phyloP scores from a whole-genome alignment of 306 rosid genomes.

The Gillenia trifoliata region DNA sequence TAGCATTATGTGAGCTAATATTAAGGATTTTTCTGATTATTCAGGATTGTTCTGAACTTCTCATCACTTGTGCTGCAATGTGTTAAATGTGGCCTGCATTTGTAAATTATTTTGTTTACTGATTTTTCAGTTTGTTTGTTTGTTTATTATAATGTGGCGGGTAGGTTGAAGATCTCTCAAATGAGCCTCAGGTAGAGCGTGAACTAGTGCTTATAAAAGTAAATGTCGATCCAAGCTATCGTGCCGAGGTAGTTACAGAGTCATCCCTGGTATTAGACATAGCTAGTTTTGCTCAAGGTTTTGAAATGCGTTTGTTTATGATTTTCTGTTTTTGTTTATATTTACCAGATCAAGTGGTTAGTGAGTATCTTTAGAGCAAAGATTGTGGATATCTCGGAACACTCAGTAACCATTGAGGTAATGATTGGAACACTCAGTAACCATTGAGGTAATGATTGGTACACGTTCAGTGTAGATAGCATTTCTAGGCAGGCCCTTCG shows the following conservation, averaged over 20 bases:
- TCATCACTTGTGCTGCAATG: not conserved
- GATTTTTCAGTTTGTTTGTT: not conserved
- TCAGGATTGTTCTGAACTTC: too few relatives aligned
- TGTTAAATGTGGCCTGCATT: not conserved
- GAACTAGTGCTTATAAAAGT: slow-evolving; percentile 75
- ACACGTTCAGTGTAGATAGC: not conserved
- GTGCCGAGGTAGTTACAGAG: slow-evolving; percentile 43
- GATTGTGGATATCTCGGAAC: slow-evolving; percentile 73
- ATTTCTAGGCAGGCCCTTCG: not conserved
- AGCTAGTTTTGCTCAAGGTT: not conserved
- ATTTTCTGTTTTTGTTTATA: slow-evolving; percentile 12
- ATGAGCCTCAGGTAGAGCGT: slow-evolving; percentile 75
- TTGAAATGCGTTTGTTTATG: not conserved
- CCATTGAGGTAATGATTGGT: slow-evolving; percentile 54
- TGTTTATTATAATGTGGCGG: not conserved
- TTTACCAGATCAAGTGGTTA: slow-evolving; percentile 64
- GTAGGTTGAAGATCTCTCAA: slow-evolving; percentile 74
- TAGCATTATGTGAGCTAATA: not conserved
- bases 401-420: slow-evolving; percentile 56
- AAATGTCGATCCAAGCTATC: slow-evolving; percentile 41
- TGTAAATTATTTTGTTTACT: not conserved
- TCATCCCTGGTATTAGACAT: not conserved
- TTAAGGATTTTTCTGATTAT: not conserved
- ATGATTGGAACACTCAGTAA: too few relatives aligned
- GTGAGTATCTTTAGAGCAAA: slow-evolving; percentile 71